phyloP scores from a whole-genome alignment of 805 yeast species.

The Komagataella phaffii region DNA sequence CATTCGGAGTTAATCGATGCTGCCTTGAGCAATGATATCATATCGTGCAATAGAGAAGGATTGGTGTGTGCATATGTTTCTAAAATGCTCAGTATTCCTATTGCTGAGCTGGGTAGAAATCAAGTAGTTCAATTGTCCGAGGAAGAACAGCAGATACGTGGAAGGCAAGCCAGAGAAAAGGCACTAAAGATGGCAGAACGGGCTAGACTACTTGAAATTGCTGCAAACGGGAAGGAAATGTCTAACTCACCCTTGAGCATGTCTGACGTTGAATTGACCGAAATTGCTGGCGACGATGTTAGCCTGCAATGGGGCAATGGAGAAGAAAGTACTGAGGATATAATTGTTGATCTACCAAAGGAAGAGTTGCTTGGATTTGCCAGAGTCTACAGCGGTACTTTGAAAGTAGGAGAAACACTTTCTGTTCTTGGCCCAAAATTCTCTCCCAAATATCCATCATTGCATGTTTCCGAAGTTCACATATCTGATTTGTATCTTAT shows the following conservation, averaged over 20 bases:
- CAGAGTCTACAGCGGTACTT: slow-evolving; percentile 76
- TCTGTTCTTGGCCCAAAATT: slow-evolving; percentile 80
- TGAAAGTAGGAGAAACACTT: slow-evolving; percentile 61
- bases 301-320: slow-evolving; percentile 42
- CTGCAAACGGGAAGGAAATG: slow-evolving; percentile 1
- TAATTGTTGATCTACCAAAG: slow-evolving; percentile 20
- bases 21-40: slow-evolving; percentile 40
- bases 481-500: slow-evolving; percentile 63
- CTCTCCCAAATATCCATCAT: slow-evolving; percentile 48
- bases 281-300: slow-evolving; percentile 24
- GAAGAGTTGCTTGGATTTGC: slow-evolving; percentile 83
- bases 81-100: slow-evolving; percentile 79
- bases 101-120: slow-evolving; percentile 59
- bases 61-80: slow-evolving; percentile 72
- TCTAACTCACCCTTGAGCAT: slow-evolving; percentile 2
- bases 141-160: slow-evolving; percentile 50
- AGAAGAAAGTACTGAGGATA: slow-evolving; percentile 31
- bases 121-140: slow-evolving; percentile 26
- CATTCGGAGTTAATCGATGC: slow-evolving; percentile 33
- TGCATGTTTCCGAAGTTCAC: slow-evolving; percentile 40
- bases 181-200: slow-evolving; percentile 58
- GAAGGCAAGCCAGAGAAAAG: slow-evolving; percentile 48
- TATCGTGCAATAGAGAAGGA: slow-evolving; percentile 52
- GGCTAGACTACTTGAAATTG: slow-evolving; percentile 1
- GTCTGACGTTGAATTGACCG: slow-evolving; percentile 11